Evolutionary conservation across 768 basidiomycete species (phyloP).

Genomic region (Sarcomyxa edulis): DNA sequence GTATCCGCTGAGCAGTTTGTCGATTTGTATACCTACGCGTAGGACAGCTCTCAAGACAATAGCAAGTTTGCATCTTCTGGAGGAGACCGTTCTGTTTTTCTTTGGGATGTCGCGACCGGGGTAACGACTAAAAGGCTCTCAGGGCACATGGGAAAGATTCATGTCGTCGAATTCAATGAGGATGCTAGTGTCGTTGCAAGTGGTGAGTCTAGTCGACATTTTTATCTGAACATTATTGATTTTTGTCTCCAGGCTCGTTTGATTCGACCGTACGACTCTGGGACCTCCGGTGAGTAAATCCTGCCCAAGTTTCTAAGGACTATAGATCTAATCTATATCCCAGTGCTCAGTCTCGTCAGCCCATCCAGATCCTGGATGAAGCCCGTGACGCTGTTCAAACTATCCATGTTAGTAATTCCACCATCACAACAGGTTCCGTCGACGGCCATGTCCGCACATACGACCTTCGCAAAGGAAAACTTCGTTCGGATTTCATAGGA

Average conservation of each 20-base stretch:
- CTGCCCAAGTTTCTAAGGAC: neutral
- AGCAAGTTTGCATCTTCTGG: slow-evolving; percentile 90
- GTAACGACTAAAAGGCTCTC: slow-evolving; percentile 76
- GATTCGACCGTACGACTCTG: slow-evolving; percentile 89
- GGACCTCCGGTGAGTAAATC: slow-evolving; percentile 82
- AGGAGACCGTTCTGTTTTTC: slow-evolving; percentile 87
- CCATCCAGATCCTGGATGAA: slow-evolving; percentile 90
- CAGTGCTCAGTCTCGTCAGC: slow-evolving; percentile 71
- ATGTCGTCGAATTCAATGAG: slow-evolving; percentile 84
- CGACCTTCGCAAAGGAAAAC: slow-evolving; percentile 89
- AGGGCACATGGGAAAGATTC: slow-evolving; percentile 89
- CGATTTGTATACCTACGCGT: neutral
- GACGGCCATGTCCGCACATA: slow-evolving; percentile 93
- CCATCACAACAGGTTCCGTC: slow-evolving; percentile 77
- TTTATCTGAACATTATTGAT: neutral
- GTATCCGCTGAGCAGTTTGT: neutral
- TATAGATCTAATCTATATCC: slow-evolving; percentile 3
- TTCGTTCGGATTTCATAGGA: slow-evolving; percentile 86
- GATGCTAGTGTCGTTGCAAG: slow-evolving; percentile 86
- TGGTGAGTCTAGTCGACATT: slow-evolving; percentile 41
- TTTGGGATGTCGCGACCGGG: slow-evolving; percentile 94
- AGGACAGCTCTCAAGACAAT: slow-evolving; percentile 81
- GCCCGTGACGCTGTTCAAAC: slow-evolving; percentile 85
- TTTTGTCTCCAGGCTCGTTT: slow-evolving; percentile 64
- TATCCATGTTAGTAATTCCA: slow-evolving; percentile 59